A percentile compares a stretch with the other conserved stretches of the same genome.
Evolutionary conservation across 768 basidiomycete species (phyloP).

Genomic region (Psilocybe azurescens): DNA sequence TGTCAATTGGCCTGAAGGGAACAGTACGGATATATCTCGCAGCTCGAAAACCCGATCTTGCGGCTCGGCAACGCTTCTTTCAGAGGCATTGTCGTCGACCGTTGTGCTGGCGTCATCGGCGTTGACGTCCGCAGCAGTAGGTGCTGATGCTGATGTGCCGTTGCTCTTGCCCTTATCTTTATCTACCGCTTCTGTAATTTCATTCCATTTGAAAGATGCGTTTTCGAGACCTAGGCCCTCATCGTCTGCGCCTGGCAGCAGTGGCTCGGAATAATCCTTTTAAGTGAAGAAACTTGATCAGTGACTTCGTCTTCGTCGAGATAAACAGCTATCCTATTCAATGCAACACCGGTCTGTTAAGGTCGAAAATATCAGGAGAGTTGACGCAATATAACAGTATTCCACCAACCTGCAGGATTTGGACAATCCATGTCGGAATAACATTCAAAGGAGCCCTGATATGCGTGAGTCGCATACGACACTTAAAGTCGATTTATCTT

Average conservation of each 20-base stretch:
- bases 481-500: slow-evolving; percentile 15
- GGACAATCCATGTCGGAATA: slow-evolving; percentile 81
- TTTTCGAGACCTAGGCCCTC: slow-evolving; percentile 61
- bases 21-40: slow-evolving; percentile 65
- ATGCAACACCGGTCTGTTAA: slow-evolving; percentile 59
- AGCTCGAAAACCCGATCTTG: slow-evolving; percentile 68
- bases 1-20: slow-evolving; percentile 75
- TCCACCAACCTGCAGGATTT: slow-evolving; percentile 62
- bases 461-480: not conserved
- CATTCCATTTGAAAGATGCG: slow-evolving; percentile 68
- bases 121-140: slow-evolving; percentile 19
- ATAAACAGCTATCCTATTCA: slow-evolving; percentile 71
- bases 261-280: slow-evolving; percentile 39
- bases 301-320: slow-evolving; percentile 74
- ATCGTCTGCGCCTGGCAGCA: slow-evolving; percentile 34
- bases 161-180: slow-evolving; percentile 28
- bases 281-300: slow-evolving; percentile 69
- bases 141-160: slow-evolving; percentile 11
- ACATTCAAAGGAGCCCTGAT: slow-evolving; percentile 72
- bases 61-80: slow-evolving; percentile 23
- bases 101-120: slow-evolving; percentile 26
- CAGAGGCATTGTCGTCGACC: slow-evolving; percentile 26
- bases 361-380: not conserved
- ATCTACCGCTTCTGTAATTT: slow-evolving; percentile 38
- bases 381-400: not conserved